Evolutionary conservation across 75 land plant species (phyloP).

Genomic region (Chamaecyparis obtusa): DNA sequence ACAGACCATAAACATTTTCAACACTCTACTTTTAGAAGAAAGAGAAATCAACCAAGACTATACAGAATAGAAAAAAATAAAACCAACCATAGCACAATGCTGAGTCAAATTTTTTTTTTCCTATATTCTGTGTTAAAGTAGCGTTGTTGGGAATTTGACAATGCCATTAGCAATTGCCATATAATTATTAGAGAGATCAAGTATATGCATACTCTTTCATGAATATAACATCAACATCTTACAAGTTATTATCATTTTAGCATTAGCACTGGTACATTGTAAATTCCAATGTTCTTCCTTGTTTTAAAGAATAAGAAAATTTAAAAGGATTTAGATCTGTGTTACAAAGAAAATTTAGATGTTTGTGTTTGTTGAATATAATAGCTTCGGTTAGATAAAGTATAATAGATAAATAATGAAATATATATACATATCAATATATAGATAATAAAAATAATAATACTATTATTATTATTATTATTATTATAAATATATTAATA

Average conservation of each 20-base stretch:
- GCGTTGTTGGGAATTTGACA: neutral
- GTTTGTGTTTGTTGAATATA: too few relatives aligned
- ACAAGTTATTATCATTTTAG: too few relatives aligned
- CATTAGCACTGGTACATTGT: neutral
- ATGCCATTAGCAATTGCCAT: neutral
- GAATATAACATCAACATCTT: too few relatives aligned
- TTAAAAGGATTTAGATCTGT: neutral
- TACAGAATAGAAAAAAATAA: neutral
- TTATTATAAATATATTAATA: too few relatives aligned
- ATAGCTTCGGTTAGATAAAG: too few relatives aligned
- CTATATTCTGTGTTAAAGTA: neutral
- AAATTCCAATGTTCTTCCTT: neutral
- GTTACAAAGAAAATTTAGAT: too few relatives aligned
- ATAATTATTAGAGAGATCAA: neutral
- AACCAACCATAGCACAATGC: neutral
- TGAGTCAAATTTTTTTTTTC: neutral
- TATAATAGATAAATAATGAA: too few relatives aligned
- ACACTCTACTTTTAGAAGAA: neutral
- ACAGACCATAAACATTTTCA: neutral
- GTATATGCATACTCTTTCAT: too few relatives aligned
- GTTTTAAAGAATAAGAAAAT: neutral
- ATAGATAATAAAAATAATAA: too few relatives aligned
- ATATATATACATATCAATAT: too few relatives aligned
- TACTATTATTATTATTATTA: too few relatives aligned
- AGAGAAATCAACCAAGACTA: neutral